Percentiles rank a stretch among this genome's conserved stretches.
Conservation (phyloP, 2,329 filamentous ascomycete genomes). For the Aspergillus alliaceus region DNA sequence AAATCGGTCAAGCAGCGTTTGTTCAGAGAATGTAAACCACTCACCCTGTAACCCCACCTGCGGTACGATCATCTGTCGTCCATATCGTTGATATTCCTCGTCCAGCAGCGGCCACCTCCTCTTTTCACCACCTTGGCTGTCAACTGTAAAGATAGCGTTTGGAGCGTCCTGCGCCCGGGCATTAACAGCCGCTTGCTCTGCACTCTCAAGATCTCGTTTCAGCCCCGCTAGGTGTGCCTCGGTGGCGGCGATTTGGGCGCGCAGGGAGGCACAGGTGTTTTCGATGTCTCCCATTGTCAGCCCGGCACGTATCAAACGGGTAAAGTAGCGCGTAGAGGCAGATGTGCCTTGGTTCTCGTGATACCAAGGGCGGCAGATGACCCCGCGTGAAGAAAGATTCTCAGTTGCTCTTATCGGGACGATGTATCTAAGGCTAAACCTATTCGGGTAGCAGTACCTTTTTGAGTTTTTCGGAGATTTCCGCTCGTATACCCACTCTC, state of each 20-base stretch:
- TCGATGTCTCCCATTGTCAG: constrained; percentile 22
- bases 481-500: too few relatives aligned
- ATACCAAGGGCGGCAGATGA: not conserved
- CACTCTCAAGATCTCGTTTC: constrained; percentile 35
- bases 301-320: not conserved
- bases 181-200: constrained; percentile 26
- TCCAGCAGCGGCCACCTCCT: constrained; percentile 66
- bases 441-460: not conserved
- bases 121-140: not conserved
- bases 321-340: not conserved
- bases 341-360: not conserved
- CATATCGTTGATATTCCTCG: constrained; percentile 83
- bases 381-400: constrained; percentile 4
- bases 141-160: not conserved
- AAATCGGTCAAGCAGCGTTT: not conserved
- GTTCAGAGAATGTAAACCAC: constrained; percentile 8
- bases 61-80: constrained; percentile 85
- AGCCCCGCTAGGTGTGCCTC: constrained; percentile 36
- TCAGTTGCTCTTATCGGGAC: not conserved
- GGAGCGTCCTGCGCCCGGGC: constrained; percentile 9
- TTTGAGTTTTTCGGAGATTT: not conserved
- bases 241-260: constrained; percentile 37
- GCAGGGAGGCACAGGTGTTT: constrained; percentile 32
- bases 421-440: not conserved
- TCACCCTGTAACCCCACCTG: constrained; percentile 73